These are phyloP conservation scores for Rhizopus delemar DNA, from an alignment of 371 early-diverging fungal genomes.

Conservation along the genomic window DNA sequence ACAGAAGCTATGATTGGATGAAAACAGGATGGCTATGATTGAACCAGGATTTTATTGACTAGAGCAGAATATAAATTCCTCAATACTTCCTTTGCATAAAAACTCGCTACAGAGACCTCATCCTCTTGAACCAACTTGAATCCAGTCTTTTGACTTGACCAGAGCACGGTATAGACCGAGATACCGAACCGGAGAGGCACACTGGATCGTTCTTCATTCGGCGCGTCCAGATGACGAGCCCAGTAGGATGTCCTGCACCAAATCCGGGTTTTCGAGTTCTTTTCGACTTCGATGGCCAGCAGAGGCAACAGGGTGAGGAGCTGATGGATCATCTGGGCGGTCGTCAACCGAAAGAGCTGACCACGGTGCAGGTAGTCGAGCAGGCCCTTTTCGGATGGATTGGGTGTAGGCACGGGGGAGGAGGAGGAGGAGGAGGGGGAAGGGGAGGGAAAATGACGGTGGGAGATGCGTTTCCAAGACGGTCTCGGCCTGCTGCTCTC, in stretches of 20 bases:
- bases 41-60: not conserved
- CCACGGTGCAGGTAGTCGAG: not conserved
- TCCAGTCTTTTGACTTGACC: not conserved
- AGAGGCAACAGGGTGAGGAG: not conserved
- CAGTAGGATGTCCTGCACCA: not conserved
- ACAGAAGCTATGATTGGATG: too few species aligned
- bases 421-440: conserved; percentile 1
- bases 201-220: not conserved
- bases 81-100: conserved; percentile 5
- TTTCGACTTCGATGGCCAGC: not conserved
- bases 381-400: not conserved
- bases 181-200: not conserved
- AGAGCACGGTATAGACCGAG: not conserved
- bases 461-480: conserved; percentile 1
- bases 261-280: not conserved
- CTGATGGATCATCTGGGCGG: not conserved
- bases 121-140: not conserved
- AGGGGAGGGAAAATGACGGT: not conserved
- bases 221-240: not conserved
- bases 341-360: not conserved
- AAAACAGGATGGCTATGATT: too few species aligned
- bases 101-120: not conserved
- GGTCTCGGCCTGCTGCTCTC: not conserved
- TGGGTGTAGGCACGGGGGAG: not conserved
- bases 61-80: not conserved